These are phyloP conservation scores for Euphorbia peplus DNA, from an alignment of 345 rosid genomes.

Conservation along the genomic window DNA sequence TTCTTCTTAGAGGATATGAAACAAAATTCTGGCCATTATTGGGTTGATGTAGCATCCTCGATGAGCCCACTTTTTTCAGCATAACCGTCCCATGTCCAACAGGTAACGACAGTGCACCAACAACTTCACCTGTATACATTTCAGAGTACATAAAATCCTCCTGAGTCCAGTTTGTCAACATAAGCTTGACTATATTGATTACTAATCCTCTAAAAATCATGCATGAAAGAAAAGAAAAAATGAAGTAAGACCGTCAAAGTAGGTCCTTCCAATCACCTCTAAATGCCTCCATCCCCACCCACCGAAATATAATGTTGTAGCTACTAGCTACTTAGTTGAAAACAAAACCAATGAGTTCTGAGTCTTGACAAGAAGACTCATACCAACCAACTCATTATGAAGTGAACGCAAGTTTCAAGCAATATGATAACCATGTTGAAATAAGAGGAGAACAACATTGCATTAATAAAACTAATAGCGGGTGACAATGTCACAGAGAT, in stretches of 20 bases:
- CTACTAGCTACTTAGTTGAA: slow-evolving; percentile 1
- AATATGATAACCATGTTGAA: not conserved
- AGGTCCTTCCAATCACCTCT: not conserved
- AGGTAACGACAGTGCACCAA: slow-evolving; percentile 82
- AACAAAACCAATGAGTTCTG: not conserved
- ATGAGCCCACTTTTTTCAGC: slow-evolving; percentile 75
- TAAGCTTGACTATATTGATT: not conserved
- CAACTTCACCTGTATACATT: slow-evolving; percentile 75
- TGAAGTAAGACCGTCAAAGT: not conserved
- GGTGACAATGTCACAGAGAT: not conserved
- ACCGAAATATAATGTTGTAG: too few relatives aligned
- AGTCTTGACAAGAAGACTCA: not conserved
- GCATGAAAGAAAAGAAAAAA: not conserved
- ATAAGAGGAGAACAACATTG: too few relatives aligned
- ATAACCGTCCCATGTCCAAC: slow-evolving; percentile 60
- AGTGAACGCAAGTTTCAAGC: not conserved
- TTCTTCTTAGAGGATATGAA: slow-evolving; percentile 62
- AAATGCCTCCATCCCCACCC: too few relatives aligned
- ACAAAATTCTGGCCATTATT: slow-evolving; percentile 47
- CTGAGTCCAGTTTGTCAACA: not conserved
- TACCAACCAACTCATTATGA: not conserved
- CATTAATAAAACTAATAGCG: not conserved
- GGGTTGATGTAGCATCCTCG: slow-evolving; percentile 62
- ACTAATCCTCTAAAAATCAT: not conserved
- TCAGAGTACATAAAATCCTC: slow-evolving; percentile 9